Percentiles rank a stretch among this genome's conserved stretches.
Conservation (phyloP, 495 filamentous ascomycete species). For the Xylaria telfairii region DNA sequence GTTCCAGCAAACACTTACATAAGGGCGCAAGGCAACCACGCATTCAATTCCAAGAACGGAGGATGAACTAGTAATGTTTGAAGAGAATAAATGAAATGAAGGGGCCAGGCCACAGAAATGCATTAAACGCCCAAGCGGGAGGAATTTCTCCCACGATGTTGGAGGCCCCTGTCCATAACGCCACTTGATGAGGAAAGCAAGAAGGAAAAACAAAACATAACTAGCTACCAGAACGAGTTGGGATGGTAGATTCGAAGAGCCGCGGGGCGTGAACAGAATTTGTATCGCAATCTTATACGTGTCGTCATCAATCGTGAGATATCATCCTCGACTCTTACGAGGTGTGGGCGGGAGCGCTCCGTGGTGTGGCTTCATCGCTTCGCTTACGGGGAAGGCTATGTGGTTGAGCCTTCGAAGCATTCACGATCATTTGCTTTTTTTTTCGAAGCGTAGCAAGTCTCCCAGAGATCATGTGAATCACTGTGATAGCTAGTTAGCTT, state of each 20-base stretch:
- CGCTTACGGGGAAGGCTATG: conserved; percentile 45
- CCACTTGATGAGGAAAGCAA: conserved; percentile 33
- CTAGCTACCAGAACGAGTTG: conserved; percentile 22
- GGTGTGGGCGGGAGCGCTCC: conserved; percentile 46
- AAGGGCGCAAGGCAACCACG: background rate
- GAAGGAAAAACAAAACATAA: conserved; percentile 19
- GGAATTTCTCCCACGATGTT: conserved; percentile 24
- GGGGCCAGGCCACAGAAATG: conserved; percentile 17
- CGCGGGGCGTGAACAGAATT: conserved; percentile 37
- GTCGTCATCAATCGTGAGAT: conserved; percentile 42
- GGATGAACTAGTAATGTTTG: conserved; percentile 4
- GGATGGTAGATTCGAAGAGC: conserved; percentile 35
- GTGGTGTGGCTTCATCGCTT: conserved; percentile 53
- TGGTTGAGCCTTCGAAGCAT: conserved; percentile 46
- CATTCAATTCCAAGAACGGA: background rate
- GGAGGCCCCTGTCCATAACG: conserved; percentile 29
- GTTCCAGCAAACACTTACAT: background rate
- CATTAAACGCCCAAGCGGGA: conserved; percentile 31
- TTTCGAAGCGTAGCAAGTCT: conserved; percentile 50
- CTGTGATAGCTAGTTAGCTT: conserved; percentile 36
- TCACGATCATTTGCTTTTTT: conserved; percentile 51
- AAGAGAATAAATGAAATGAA: background rate
- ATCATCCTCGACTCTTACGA: conserved; percentile 35
- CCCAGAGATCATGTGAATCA: conserved; percentile 54
- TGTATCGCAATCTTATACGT: conserved; percentile 45